These are phyloP conservation scores for Dactylellina leptospora DNA, from an alignment of 2,329 filamentous ascomycete genomes.

Conservation along the genomic window DNA sequence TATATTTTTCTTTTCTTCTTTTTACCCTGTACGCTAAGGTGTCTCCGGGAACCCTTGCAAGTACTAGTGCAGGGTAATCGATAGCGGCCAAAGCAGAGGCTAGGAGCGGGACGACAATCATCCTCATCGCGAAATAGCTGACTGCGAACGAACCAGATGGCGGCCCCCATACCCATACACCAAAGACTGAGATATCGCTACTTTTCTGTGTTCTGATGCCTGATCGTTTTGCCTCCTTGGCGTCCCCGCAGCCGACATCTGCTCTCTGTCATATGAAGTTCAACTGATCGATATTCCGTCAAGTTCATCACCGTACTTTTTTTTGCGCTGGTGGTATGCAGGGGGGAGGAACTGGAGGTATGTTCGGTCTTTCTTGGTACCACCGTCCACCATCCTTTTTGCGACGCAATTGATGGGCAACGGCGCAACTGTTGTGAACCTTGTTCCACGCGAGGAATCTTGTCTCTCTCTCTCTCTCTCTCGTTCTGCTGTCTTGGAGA, in stretches of 20 bases:
- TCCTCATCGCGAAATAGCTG: conserved; percentile 21
- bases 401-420: conserved; percentile 24
- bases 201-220: conserved; percentile 45
- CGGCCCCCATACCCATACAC: conserved; percentile 7
- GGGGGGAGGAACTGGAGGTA: conserved; percentile 36
- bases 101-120: conserved; percentile 51
- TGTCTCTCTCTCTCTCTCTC: not conserved
- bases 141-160: conserved; percentile 29
- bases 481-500: too few relatives aligned
- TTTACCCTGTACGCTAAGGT: conserved; percentile 27
- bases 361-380: conserved; percentile 19
- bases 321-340: conserved; percentile 24
- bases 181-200: conserved; percentile 27
- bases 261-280: conserved; percentile 36
- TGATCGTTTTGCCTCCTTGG: conserved; percentile 42
- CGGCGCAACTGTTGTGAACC: conserved; percentile 25
- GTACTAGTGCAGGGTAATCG: conserved; percentile 37
- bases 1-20: not conserved
- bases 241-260: conserved; percentile 11
- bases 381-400: conserved; percentile 48
- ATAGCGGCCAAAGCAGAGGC: conserved; percentile 42
- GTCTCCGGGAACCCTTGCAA: conserved; percentile 34
- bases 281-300: conserved; percentile 19
- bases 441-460: conserved; percentile 35
- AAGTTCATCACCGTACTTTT: conserved; percentile 12